These are phyloP conservation scores for Venturiaceae sp. DNA, from an alignment of 2,329 filamentous ascomycete genomes.

Conservation along the genomic window DNA sequence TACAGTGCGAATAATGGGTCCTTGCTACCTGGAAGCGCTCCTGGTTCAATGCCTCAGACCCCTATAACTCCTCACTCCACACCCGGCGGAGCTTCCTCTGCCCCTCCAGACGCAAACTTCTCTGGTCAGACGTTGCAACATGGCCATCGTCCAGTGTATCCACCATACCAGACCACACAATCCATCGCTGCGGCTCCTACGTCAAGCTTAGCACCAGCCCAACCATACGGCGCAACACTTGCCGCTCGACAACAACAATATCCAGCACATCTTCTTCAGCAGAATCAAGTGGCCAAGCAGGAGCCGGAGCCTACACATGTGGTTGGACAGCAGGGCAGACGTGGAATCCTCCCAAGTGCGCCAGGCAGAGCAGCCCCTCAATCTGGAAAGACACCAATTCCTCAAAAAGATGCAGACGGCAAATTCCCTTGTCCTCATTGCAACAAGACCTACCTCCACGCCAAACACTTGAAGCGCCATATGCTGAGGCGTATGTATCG, in stretches of 20 bases:
- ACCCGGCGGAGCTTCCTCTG: not conserved
- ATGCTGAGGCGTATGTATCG: constrained; percentile 78
- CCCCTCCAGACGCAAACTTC: not conserved
- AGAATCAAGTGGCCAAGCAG: not conserved
- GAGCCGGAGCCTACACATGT: constrained; percentile 70
- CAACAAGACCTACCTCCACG: constrained; percentile 94
- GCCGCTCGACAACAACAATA: not conserved
- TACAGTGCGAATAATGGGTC: not conserved
- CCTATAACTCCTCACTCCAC: constrained; percentile 6
- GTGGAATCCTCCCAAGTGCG: constrained; percentile 84
- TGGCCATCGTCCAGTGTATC: not conserved
- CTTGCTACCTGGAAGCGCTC: not conserved
- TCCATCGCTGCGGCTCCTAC: not conserved
- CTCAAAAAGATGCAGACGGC: constrained; percentile 90
- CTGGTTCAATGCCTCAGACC: constrained; percentile 6
- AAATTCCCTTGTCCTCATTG: constrained; percentile 98
- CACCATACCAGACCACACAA: not conserved
- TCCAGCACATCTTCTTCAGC: not conserved
- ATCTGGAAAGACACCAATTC: constrained; percentile 74
- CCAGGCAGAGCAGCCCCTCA: constrained; percentile 75
- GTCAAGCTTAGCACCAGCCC: not conserved
- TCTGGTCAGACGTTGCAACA: not conserved
- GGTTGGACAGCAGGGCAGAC: constrained; percentile 85
- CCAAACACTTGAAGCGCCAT: constrained; percentile 96
- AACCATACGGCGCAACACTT: not conserved